phyloP scores from a whole-genome alignment of 2,329 filamentous ascomycete genomes.

The Aspergillus ustus region DNA sequence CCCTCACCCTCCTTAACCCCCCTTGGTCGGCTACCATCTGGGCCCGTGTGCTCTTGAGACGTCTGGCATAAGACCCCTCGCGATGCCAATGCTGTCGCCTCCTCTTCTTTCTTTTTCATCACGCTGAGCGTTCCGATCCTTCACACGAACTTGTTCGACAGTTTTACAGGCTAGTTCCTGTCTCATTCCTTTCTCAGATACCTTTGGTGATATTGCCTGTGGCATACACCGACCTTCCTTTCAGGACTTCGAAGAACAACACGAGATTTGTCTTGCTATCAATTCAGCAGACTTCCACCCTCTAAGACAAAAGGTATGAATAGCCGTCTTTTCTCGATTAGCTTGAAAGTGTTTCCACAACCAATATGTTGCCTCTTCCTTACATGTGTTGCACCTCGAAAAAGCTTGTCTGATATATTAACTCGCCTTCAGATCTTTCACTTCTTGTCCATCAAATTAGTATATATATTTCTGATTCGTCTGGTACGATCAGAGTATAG shows the following conservation, averaged over 20 bases:
- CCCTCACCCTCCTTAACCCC: conserved; percentile 1
- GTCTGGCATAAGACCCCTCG: conserved; percentile 25
- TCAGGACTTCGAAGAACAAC: conserved; percentile 8
- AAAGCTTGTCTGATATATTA: too few relatives aligned
- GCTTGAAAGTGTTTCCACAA: too few relatives aligned
- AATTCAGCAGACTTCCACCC: too few relatives aligned
- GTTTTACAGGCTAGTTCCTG: conserved; percentile 42
- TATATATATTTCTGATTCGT: conserved; percentile 34
- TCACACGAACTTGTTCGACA: conserved; percentile 32
- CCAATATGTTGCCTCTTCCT: too few relatives aligned
- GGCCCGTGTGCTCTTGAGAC: conserved; percentile 1
- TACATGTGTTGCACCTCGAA: too few relatives aligned
- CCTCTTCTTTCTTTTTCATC: conserved; percentile 19
- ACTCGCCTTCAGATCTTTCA: too few relatives aligned
- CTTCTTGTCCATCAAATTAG: conserved; percentile 1
- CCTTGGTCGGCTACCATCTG: conserved; percentile 10
- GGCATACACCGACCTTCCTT: conserved; percentile 39
- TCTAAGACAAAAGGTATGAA: too few relatives aligned
- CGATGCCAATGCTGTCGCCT: conserved; percentile 20
- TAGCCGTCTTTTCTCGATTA: too few relatives aligned
- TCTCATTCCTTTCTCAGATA: conserved; percentile 24
- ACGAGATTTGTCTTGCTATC: conserved; percentile 9
- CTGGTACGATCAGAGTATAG: conserved; percentile 39
- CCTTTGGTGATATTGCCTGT: conserved; percentile 37
- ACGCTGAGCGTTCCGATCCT: conserved; percentile 32